Base-by-base conservation (phyloP, 75 land plant genomes). In the Isoetes taiwanensis region DNA sequence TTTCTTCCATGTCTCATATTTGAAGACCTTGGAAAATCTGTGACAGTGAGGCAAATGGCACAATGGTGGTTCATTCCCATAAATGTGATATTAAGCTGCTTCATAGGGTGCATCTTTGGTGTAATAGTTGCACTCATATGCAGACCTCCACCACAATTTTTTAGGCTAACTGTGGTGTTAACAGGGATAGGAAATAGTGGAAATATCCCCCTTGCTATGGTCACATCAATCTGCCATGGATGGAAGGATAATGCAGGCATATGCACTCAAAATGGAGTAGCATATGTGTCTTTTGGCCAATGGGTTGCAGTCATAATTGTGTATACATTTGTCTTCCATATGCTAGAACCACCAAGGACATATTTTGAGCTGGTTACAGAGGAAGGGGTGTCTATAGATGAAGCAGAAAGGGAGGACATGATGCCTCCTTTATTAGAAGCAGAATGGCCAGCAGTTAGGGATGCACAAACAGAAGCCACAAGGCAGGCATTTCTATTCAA, bases 301-400 rank as follows among this genome's bases (percentile, higher is more conserved):
- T 66, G 69, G 56, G 46, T 66, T 43, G 58, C 90, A 14, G 90
- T 85, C 3, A 81, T 88, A 68, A 68, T 86, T 32, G 80, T 76
- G 5, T 88, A 88, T 32, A 78, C 82, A 9, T 63, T 85, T 61
- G 83, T 85, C 43, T 88, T 84, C 41, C 90, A 81, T 66, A 88
- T 88, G 90, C 72, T 88, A 74, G 91, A 86, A 58, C 95, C 95
- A 0, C 94, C 94, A 23, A 5, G 50, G 21, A 23, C 23, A 5
- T 70, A 56, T 43, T 83, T 80, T 56, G 86, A 83, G 62, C 38
- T 77, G 43, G 75, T 80, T 30, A 52, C 72, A 0, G 84, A 80
- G 31, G 83, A 58, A 4, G 26, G 8, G 30, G n/a, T n/a, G n/a
- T n/a, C n/a, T n/a, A n/a, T n/a, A n/a, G n/a, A n/a, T n/a, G n/a